phyloP scores from a whole-genome alignment of 2,329 filamentous ascomycete genomes.

The Aspergillus arachidicola region DNA sequence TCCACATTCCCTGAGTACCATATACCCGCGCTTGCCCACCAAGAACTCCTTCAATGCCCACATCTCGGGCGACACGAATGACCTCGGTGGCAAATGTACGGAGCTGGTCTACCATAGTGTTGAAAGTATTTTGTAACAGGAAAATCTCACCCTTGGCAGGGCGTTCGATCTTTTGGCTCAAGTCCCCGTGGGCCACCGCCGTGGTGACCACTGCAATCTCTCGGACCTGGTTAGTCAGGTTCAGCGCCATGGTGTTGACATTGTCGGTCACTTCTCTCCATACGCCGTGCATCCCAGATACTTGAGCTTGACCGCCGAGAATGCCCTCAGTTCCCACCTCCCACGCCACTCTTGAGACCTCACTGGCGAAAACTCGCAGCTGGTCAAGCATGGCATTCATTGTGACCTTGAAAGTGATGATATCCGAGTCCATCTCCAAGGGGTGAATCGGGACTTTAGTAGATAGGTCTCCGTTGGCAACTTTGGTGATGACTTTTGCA shows the following conservation, averaged over 20 bases:
- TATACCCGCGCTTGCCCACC: conserved; percentile 96
- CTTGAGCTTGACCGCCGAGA: conserved; percentile 64
- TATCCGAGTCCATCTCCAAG: conserved; percentile 5
- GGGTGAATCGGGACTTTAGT: neutral
- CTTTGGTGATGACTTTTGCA: conserved; percentile 1
- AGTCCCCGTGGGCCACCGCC: conserved; percentile 91
- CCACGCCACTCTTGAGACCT: conserved; percentile 66
- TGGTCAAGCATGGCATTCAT: conserved; percentile 71
- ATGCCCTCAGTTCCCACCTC: conserved; percentile 67
- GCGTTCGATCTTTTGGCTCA: conserved; percentile 94
- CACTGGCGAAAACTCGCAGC: conserved; percentile 64
- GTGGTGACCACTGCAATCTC: conserved; percentile 93
- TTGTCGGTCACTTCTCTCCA: conserved; percentile 70
- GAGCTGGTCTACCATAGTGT: conserved; percentile 95
- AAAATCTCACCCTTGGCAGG: conserved; percentile 94
- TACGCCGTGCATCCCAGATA: conserved; percentile 67
- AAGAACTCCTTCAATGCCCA: conserved; percentile 98
- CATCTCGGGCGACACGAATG: conserved; percentile 86
- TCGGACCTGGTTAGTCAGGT: conserved; percentile 70
- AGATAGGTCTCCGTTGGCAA: neutral
- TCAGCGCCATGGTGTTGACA: conserved; percentile 68
- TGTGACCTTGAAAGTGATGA: conserved; percentile 74
- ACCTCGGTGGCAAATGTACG: conserved; percentile 97
- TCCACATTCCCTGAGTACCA: conserved; percentile 92
- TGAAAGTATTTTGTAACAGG: conserved; percentile 92